A percentile compares a stretch with the other conserved stretches of the same genome.
These are phyloP conservation scores for Cymbopogon citratus DNA, from an alignment of 176 grass and related monocot genomes.

Conservation along the genomic window DNA sequence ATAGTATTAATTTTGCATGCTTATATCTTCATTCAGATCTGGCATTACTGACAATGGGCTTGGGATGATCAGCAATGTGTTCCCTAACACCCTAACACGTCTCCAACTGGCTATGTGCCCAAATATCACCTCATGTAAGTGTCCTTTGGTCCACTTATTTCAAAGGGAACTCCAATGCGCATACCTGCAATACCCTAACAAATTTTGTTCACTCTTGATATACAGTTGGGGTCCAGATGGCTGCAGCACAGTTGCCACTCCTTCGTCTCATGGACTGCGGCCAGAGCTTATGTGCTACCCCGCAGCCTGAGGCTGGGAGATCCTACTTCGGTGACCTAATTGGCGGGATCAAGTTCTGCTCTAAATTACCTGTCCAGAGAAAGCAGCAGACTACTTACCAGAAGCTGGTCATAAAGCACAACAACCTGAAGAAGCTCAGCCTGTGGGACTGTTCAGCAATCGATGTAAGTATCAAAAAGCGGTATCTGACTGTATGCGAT, in stretches of 20 bases:
- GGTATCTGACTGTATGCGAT: neutral
- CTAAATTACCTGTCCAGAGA: conserved; percentile 20
- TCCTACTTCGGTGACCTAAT: conserved; percentile 36
- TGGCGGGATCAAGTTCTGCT: conserved; percentile 43
- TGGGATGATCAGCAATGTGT: conserved; percentile 78
- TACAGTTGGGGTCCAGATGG: conserved; percentile 70
- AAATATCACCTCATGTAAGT: conserved; percentile 83
- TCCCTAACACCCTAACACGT: conserved; percentile 45
- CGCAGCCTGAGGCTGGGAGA: conserved; percentile 28
- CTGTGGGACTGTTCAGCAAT: conserved; percentile 85
- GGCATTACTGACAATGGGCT: conserved; percentile 81
- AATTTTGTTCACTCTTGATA: neutral
- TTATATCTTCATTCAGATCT: conserved; percentile 62
- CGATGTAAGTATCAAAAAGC: conserved; percentile 42
- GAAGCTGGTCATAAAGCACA: conserved; percentile 86
- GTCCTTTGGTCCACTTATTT: neutral
- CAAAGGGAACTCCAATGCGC: neutral
- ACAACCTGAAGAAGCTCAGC: conserved; percentile 62
- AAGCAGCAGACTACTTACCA: conserved; percentile 36
- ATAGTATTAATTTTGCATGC: neutral
- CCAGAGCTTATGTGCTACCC: conserved; percentile 51
- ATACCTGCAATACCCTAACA: neutral
- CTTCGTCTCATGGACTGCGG: conserved; percentile 86
- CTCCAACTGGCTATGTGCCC: conserved; percentile 68
- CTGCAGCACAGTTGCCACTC: conserved; percentile 63